Base-by-base conservation (phyloP, 2,329 filamentous ascomycete genomes). In the Fulvia fulva region DNA sequence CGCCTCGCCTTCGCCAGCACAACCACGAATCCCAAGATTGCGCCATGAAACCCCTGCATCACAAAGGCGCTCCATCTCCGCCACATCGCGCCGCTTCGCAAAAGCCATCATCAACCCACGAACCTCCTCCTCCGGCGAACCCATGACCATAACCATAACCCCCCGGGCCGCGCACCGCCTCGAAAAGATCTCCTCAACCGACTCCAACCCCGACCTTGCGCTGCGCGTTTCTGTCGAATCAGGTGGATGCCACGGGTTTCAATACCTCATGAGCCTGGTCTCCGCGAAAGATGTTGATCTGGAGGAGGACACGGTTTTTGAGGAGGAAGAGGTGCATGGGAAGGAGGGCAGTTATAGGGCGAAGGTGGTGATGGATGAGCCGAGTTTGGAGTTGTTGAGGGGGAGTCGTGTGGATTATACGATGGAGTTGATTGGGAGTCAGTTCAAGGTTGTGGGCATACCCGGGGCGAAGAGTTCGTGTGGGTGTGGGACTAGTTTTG, bases 391-490 rank as follows among this genome's bases (percentile, higher is more conserved):
- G 64, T 76, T 99, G 54, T 76, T 99, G 58, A 92, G 91, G 71
- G 94, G 93, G 9, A 97, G 92, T 77, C 97, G 92, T 73, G 87
- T 99, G 37, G 94, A 99, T 72, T 99, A 92, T 70, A 97, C 92
- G 0, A 94, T 89, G 83, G 94, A 97, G 78, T 79, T 99, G 76
- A 97, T 97, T 70, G 89, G 89, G 25, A 90, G 87, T 69, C 92
- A 97, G 77, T 99, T 99, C 76, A 96, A 96, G 80, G 91, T 99
- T 70, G 87, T 91, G 60, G 92, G 96, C 68, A 99, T 97, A 70
- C 94, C 94, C 0, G 80, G 86, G 43, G 94, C 94, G 4, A 91
- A 89, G 58, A 97, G 92, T 75, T 96, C 90, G 73, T 99, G 94
- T 78, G 94, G 94, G 1, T 99, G 94, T 75, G 94, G 94, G 7